Conservation (phyloP, 2,329 filamentous ascomycete species). For the Fusarium illudens region DNA sequence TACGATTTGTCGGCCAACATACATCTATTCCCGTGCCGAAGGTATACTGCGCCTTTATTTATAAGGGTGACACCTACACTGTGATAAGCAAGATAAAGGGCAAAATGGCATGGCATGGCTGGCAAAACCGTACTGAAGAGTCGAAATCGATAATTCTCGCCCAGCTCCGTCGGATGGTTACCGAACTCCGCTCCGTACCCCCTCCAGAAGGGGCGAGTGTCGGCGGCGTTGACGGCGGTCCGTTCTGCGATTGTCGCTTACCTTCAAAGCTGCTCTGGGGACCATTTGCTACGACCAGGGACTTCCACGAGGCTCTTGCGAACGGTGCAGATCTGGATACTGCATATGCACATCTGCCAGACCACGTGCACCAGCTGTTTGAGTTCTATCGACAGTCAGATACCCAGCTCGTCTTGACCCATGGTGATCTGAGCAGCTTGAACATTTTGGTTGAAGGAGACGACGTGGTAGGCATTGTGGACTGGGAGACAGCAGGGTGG, state of each 20-base stretch:
- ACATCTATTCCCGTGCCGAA: slow-evolving; percentile 56
- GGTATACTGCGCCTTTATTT: slow-evolving; percentile 52
- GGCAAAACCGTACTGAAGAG: slow-evolving; percentile 21
- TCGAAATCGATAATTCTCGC: slow-evolving; percentile 27
- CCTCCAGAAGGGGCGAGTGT: slow-evolving; percentile 19
- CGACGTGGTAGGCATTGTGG: slow-evolving; percentile 55
- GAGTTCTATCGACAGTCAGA: slow-evolving; percentile 30
- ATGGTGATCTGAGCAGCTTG: slow-evolving; percentile 53
- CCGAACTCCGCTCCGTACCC: slow-evolving; percentile 28
- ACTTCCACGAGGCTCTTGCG: slow-evolving; percentile 40
- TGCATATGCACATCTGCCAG: neutral
- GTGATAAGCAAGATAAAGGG: slow-evolving; percentile 52
- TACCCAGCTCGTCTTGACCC: slow-evolving; percentile 50
- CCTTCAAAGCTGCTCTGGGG: slow-evolving; percentile 30
- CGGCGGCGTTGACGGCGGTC: slow-evolving; percentile 28
- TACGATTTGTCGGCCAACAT: slow-evolving; percentile 51
- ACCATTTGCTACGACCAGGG: slow-evolving; percentile 36
- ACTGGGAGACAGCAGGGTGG: slow-evolving; percentile 49
- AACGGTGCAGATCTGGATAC: slow-evolving; percentile 2
- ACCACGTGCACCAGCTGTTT: slow-evolving; percentile 23
- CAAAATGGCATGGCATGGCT: slow-evolving; percentile 11
- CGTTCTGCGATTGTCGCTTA: slow-evolving; percentile 37
- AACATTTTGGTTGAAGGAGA: slow-evolving; percentile 55
- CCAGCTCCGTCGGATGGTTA: neutral
- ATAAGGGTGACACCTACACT: slow-evolving; percentile 50